These are phyloP conservation scores for Massarina eburnea DNA, from an alignment of 2,329 filamentous ascomycete genomes.

Conservation along the genomic window DNA sequence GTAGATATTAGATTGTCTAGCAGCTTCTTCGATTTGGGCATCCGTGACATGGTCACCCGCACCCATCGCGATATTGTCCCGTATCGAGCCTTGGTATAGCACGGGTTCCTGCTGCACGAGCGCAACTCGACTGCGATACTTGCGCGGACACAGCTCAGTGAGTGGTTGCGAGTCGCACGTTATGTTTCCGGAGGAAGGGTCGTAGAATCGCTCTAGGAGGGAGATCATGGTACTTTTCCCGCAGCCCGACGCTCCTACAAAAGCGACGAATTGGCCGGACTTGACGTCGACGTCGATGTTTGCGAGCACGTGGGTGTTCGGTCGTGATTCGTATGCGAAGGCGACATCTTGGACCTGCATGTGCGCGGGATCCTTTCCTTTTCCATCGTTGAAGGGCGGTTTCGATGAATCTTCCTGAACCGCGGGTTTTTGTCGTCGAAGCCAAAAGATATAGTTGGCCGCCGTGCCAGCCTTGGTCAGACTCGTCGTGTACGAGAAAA, in stretches of 20 bases:
- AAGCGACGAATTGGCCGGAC: constrained; percentile 79
- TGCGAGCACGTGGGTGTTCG: constrained; percentile 75
- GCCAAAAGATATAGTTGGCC: constrained; percentile 58
- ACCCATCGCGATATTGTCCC: constrained; percentile 80
- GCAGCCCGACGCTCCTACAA: constrained; percentile 89
- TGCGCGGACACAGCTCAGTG: constrained; percentile 70
- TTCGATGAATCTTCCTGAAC: constrained; percentile 41
- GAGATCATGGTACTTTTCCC: constrained; percentile 94
- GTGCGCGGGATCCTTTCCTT: constrained; percentile 36
- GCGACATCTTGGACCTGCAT: constrained; percentile 64
- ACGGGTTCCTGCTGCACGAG: constrained; percentile 95
- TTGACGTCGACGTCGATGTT: constrained; percentile 71
- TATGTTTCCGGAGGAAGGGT: constrained; percentile 77
- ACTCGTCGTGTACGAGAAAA: constrained; percentile 92
- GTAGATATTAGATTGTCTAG: constrained; percentile 60
- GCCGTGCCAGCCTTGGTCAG: constrained; percentile 96
- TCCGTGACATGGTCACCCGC: constrained; percentile 69
- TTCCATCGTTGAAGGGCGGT: constrained; percentile 34
- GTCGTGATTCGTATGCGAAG: constrained; percentile 78
- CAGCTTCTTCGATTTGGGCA: constrained; percentile 72
- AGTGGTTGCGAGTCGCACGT: constrained; percentile 81
- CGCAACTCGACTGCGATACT: constrained; percentile 80
- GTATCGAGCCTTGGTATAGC: constrained; percentile 88
- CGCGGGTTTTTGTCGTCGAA: constrained; percentile 41
- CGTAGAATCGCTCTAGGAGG: constrained; percentile 91